A percentile compares a stretch with the other conserved stretches of the same genome.
Conservation (phyloP, 805 yeast genomes). For the Lipomyces oligophaga region DNA sequence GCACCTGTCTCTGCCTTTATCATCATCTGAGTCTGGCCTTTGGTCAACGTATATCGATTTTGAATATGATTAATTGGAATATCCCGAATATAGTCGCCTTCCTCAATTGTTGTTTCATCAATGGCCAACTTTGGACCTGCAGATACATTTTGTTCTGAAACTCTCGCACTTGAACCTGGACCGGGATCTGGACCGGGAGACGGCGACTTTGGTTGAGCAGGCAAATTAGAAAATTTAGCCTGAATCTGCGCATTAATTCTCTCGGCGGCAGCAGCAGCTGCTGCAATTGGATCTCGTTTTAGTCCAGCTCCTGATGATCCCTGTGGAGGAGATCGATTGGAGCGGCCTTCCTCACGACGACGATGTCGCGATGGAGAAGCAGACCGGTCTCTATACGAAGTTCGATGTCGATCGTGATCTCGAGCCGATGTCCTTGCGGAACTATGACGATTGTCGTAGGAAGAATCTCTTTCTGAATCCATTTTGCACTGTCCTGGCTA, state of each 20-base stretch:
- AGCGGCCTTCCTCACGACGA: too few species aligned
- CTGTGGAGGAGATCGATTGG: background rate
- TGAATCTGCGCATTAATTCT: constrained; percentile 35
- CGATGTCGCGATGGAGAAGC: too few species aligned
- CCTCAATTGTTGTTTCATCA: constrained; percentile 13
- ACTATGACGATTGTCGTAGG: too few species aligned
- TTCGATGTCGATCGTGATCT: constrained; percentile 18
- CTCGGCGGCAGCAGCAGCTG: constrained; percentile 37
- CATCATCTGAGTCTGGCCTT: constrained; percentile 35
- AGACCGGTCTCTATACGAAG: background rate
- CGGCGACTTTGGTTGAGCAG: too few species aligned
- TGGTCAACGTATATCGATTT: constrained; percentile 39
- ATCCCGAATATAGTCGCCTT: constrained; percentile 29
- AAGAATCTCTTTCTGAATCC: too few species aligned
- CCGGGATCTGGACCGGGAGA: background rate
- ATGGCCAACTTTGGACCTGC: constrained; percentile 2
- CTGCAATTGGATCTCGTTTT: constrained; percentile 33
- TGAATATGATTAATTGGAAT: constrained; percentile 39
- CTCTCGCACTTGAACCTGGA: background rate
- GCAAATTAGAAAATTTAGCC: constrained; percentile 10
- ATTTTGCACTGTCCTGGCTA: too few species aligned
- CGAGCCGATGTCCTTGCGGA: too few species aligned
- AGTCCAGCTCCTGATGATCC: constrained; percentile 10
- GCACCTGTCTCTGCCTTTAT: constrained; percentile 35
- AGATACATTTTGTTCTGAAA: background rate